Base-by-base conservation (phyloP, 2,329 filamentous ascomycete genomes). In the Diplodia scrobiculata region DNA sequence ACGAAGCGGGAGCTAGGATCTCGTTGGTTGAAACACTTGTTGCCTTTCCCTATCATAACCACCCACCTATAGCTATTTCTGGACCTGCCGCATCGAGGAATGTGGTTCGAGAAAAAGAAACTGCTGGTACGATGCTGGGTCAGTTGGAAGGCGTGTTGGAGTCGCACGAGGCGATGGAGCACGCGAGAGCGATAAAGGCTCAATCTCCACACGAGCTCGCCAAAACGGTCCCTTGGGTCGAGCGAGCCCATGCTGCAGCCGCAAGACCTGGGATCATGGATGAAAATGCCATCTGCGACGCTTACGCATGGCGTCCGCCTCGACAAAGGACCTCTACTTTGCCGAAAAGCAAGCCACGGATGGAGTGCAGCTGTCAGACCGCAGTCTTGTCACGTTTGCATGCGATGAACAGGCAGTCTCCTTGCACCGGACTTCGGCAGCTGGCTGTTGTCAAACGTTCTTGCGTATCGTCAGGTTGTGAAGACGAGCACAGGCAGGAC, bases 211-310 rank as follows among this genome's bases (percentile, higher is more conserved):
- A 47, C 32, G 19, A 27, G 14, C 25, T 47, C 21, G 45, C 17
- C 13, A n/a, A n/a, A 7, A 36, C 34, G 32, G 13, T 3, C n/a
- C 38, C 38, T 36, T 7, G 47, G 19, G 27, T 14, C 34, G 34
- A 21, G 25, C 32, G 32, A 21, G 25, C 32, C 38, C 21, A 32
- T 13, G 27, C 25, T 60, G 38, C 38, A 32, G 55, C 55, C 55
- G 27, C 55, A n/a, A n/a, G 36, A 19, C 1, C 55, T 60, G 41
- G 55, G 55, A 60, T 60, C 55, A 60, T 60, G 55, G 55, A 34
- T 60, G 55, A 27, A 47, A 19, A 10, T 14, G 11, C 19, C 13
- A 36, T 27, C 55, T 60, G 55, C 55, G 9, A 48, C 38, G 55
- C 38, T 60, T 48, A 60, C 38, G 55, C 55, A 60, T 27, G 27